Evolutionary conservation across 1,139 yeast species (phyloP).

Genomic region (Candida sanyaensis): DNA sequence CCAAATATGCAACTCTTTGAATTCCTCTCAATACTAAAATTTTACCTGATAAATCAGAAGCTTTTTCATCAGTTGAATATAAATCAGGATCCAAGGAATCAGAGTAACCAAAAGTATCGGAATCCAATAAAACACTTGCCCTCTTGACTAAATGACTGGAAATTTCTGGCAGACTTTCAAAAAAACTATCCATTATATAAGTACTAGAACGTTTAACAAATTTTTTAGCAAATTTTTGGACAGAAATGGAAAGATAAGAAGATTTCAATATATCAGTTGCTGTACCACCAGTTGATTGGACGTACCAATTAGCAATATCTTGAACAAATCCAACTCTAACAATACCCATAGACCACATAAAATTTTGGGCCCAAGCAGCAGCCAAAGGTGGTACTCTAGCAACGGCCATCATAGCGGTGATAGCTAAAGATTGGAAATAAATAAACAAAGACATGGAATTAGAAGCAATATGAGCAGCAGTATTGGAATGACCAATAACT

Average conservation of each 20-base stretch:
- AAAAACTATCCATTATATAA: constrained; percentile 15
- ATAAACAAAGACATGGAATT: constrained; percentile 90
- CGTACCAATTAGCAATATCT: constrained; percentile 86
- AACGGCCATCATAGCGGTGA: constrained; percentile 96
- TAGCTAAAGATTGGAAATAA: constrained; percentile 92
- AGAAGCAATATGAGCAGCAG: constrained; percentile 97
- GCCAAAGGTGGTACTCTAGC: constrained; percentile 94
- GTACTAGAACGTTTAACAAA: constrained; percentile 18
- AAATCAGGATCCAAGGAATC: constrained; percentile 52
- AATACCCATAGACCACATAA: constrained; percentile 95
- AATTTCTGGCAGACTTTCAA: constrained; percentile 12
- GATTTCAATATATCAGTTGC: constrained; percentile 70
- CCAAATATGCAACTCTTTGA: constrained; percentile 84
- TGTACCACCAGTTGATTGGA: constrained; percentile 93
- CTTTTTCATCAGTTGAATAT: constrained; percentile 75
- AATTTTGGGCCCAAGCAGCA: constrained; percentile 97
- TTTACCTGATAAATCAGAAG: constrained; percentile 53
- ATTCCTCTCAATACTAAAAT: constrained; percentile 86
- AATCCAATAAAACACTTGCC: constrained; percentile 28
- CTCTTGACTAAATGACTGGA: constrained; percentile 7
- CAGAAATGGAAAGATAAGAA: constrained; percentile 69
- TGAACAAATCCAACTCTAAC: constrained; percentile 83
- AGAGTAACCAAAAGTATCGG: constrained; percentile 44
- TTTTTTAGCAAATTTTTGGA: constrained; percentile 42
- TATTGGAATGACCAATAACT: constrained; percentile 83